A percentile compares a stretch with the other conserved stretches of the same genome.
These are phyloP conservation scores for Polychaeton citri DNA, from an alignment of 2,329 filamentous ascomycete species.

Conservation along the genomic window DNA sequence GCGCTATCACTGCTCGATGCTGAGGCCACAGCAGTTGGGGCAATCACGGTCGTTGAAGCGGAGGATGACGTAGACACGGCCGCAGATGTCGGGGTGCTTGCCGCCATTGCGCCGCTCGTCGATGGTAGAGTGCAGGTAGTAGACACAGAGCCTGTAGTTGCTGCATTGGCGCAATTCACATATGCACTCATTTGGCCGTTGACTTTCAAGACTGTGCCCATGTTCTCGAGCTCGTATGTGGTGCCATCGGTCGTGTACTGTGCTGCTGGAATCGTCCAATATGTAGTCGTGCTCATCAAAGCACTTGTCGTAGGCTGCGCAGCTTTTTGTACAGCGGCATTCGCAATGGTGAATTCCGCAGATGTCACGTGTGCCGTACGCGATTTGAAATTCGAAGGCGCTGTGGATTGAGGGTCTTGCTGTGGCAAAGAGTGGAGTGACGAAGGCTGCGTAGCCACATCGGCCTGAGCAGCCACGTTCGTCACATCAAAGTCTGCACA, in stretches of 20 bases:
- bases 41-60: neutral
- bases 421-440: slow-evolving; percentile 20
- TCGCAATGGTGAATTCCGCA: slow-evolving; percentile 11
- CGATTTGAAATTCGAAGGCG: slow-evolving; percentile 25
- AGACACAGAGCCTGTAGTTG: neutral
- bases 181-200: neutral
- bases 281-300: neutral
- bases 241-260: neutral
- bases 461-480: slow-evolving; percentile 3
- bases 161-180: neutral
- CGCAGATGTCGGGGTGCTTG: neutral
- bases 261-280: neutral
- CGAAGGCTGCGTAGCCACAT: slow-evolving; percentile 5
- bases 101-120: neutral
- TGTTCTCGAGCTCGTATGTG: neutral
- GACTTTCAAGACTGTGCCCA: neutral
- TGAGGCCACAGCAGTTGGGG: neutral
- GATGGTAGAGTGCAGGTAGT: neutral
- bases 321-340: slow-evolving; percentile 6
- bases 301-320: neutral
- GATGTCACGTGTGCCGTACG: slow-evolving; percentile 26
- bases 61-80: neutral
- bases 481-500: slow-evolving; percentile 43
- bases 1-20: neutral
- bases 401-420: slow-evolving; percentile 28